Conservation (phyloP, 768 basidiomycete genomes). For the Leccinum truebloodii region DNA sequence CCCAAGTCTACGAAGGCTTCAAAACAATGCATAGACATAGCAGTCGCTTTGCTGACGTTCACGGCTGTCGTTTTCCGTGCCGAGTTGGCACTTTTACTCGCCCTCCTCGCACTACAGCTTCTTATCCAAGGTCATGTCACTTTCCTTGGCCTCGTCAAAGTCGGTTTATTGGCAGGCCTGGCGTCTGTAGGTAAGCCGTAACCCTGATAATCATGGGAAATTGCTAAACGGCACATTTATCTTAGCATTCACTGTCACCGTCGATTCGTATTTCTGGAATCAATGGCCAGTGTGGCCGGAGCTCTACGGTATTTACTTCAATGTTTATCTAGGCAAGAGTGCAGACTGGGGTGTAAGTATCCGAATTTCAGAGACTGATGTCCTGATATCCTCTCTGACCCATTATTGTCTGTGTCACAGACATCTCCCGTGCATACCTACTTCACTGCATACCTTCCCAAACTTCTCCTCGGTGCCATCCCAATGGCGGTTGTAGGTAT, state of each 20-base stretch:
- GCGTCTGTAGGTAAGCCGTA: constrained; percentile 51
- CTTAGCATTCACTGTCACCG: constrained; percentile 55
- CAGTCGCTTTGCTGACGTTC: constrained; percentile 64
- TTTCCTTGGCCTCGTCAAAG: constrained; percentile 44
- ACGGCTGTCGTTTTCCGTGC: constrained; percentile 74
- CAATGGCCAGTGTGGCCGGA: constrained; percentile 84
- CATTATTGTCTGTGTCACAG: constrained; percentile 36
- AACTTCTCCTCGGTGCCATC: constrained; percentile 65
- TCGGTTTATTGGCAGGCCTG: constrained; percentile 51
- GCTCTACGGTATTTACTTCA: constrained; percentile 75
- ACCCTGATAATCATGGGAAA: not conserved
- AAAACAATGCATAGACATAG: constrained; percentile 34
- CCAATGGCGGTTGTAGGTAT: constrained; percentile 62
- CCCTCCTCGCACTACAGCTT: constrained; percentile 57
- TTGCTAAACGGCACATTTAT: not conserved
- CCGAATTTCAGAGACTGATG: not conserved
- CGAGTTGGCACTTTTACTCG: constrained; percentile 72
- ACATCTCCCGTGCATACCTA: constrained; percentile 72
- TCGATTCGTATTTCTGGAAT: constrained; percentile 91
- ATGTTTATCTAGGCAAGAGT: constrained; percentile 83
- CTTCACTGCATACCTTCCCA: constrained; percentile 68
- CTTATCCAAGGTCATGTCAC: constrained; percentile 44
- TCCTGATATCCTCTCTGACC: constrained; percentile 6
- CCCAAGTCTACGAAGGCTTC: constrained; percentile 44
- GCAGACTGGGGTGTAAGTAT: constrained; percentile 87